Conservation (phyloP, 805 yeast species). For the Kazachstania taianensis region DNA sequence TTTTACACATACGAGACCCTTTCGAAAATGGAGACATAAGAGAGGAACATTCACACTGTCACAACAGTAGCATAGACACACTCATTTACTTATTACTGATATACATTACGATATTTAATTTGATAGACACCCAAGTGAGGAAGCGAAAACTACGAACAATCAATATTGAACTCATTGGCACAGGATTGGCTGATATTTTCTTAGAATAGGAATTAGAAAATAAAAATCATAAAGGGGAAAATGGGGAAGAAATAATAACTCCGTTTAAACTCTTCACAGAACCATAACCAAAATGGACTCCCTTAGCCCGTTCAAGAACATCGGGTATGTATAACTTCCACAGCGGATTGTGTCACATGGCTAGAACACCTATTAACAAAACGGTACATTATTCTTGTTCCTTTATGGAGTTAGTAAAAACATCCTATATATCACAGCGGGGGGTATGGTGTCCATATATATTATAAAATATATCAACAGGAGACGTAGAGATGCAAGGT, state of each 20-base stretch:
- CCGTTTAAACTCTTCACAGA: neutral
- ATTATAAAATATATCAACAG: slow-evolving; percentile 26
- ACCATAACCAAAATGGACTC: slow-evolving; percentile 4
- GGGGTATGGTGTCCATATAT: slow-evolving; percentile 22
- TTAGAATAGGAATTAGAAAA: neutral
- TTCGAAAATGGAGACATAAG: slow-evolving; percentile 11
- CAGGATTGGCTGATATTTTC: no score
- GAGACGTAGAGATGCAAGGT: slow-evolving; percentile 29
- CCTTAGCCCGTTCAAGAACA: slow-evolving; percentile 10
- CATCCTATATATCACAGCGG: slow-evolving; percentile 17
- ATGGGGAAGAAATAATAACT: neutral
- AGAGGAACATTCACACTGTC: neutral
- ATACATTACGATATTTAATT: no score
- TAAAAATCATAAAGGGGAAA: neutral
- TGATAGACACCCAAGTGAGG: no score
- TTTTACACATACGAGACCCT: slow-evolving; percentile 66
- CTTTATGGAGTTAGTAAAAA: slow-evolving; percentile 14
- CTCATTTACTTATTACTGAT: no score
- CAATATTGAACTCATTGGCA: no score
- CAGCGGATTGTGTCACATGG: no score
- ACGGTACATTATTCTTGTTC: neutral
- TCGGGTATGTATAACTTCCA: slow-evolving; percentile 26
- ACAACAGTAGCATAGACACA: neutral
- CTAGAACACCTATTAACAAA: no score
- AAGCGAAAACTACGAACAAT: no score